A percentile compares a stretch with the other conserved stretches of the same genome.
Conservation (phyloP, 202 grass and related monocot species). For the Musa balbisiana region DNA sequence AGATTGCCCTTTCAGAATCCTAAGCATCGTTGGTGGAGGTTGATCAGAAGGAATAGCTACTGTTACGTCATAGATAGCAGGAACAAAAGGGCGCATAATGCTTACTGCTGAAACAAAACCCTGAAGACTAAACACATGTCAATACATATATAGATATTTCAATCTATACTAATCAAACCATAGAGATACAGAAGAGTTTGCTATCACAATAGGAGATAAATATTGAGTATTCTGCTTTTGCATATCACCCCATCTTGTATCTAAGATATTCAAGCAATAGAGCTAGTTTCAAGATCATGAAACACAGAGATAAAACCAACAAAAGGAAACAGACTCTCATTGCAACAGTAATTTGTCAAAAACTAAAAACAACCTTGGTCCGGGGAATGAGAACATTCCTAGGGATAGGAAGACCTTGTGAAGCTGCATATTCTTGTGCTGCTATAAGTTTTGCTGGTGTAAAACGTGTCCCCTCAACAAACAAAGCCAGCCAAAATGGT, state of each 20-base stretch:
- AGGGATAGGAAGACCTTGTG: constrained; percentile 50
- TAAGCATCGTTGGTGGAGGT: constrained; percentile 82
- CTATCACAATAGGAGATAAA: background rate
- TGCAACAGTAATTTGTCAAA: constrained; percentile 8
- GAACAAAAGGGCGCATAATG: constrained; percentile 74
- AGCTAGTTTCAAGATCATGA: background rate
- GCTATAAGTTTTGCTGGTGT: constrained; percentile 76
- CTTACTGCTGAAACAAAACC: constrained; percentile 82
- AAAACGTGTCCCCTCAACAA: constrained; percentile 82
- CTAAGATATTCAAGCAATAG: background rate
- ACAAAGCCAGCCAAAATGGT: constrained; percentile 86
- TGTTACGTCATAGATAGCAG: constrained; percentile 78
- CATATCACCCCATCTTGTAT: background rate
- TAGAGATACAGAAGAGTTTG: background rate
- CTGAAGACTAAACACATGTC: constrained; percentile 30
- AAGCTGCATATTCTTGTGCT: constrained; percentile 79
- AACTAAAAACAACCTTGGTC: constrained; percentile 49
- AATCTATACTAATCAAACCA: background rate
- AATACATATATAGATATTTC: background rate
- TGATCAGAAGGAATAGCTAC: constrained; percentile 78
- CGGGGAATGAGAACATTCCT: constrained; percentile 87
- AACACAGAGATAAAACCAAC: background rate
- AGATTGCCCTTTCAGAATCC: constrained; percentile 79
- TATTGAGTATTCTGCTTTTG: background rate
- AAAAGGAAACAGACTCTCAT: background rate